Evolutionary conservation across 768 basidiomycete genomes (phyloP).

Genomic region (Cystofilobasidium macerans): DNA sequence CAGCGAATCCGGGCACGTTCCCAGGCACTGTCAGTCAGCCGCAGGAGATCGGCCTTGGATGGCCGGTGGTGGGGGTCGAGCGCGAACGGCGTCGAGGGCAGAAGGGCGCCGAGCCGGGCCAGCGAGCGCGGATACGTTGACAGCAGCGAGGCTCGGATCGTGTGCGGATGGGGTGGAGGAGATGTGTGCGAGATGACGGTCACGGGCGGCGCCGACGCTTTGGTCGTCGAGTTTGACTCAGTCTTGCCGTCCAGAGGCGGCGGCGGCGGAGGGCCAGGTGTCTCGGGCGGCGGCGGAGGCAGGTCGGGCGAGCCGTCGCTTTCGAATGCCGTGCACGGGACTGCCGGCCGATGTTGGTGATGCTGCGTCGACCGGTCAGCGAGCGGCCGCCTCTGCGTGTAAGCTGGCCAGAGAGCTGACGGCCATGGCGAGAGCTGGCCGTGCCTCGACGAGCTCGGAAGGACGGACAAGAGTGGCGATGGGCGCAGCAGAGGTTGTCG

Average conservation of each 20-base stretch:
- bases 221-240: neutral
- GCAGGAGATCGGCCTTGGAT: conserved; percentile 77
- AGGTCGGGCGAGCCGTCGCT: neutral
- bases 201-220: neutral
- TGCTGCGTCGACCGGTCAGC: neutral
- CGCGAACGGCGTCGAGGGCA: conserved; percentile 49
- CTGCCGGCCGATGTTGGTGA: neutral
- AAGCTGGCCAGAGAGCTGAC: no score
- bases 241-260: neutral
- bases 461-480: no score
- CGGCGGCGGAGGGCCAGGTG: neutral
- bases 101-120: conserved; percentile 60
- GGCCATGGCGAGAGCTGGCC: no score
- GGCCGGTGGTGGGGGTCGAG: conserved; percentile 43
- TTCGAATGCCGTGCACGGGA: neutral
- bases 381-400: neutral
- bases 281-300: neutral
- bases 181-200: conserved; percentile 1
- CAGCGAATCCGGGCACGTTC: conserved; percentile 79
- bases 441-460: no score
- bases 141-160: conserved; percentile 27
- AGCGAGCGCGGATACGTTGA: conserved; percentile 61
- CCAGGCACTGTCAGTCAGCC: conserved; percentile 80
- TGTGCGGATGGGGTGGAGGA: neutral
- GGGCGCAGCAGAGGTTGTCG: no score